Evolutionary conservation across 2,329 filamentous ascomycete genomes (phyloP), one percentile per base, ranked within the genome.

Genomic region (Drechslerella coelobrocha): DNA sequence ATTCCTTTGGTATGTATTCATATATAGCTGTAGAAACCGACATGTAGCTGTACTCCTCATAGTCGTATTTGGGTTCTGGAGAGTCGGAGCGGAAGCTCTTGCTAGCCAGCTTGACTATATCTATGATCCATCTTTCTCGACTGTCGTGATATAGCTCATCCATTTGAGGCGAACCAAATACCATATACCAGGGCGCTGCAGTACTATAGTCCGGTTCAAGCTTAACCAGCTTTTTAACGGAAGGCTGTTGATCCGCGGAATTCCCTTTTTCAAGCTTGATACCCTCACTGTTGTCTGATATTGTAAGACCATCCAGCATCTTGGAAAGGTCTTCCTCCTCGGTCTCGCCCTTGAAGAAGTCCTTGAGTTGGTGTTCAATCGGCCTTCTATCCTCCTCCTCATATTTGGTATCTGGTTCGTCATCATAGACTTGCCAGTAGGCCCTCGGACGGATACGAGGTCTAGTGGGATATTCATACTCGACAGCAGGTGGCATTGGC

Each of bases 121-220:
- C 24, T 48, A 48, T 24, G n/a, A 69, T 52, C 65, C 65, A 69
- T 2, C 52, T 34, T n/a, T 51, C 17, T 19, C 62, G 21, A 19
- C 24, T 41, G 8, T 24, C 5, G 14, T 52, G 54, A 24, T 69
- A 69, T 8, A 59, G 14, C 14, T 54, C 17, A 26, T 69, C 65
- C 65, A 69, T 69, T 9, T 57, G 34, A 4, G 21, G 12, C 3
- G 57, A 62, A 19, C 56, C 65, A n/a, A 69, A 69, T 23, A 24
- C 43, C 5, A 27, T 24, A 1, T 31, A 19, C 21, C 29, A 10
- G 17, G 19, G 8, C 6, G 26, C 31, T n/a, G n/a, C n/a, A n/a
- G n/a, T n/a, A 4, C n/a, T 26, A 12, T 14, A 27, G n/a, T 54
- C 21, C 17, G 24, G 2, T 26, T 62, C 48, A 17, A 62, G 53